Evolutionary conservation across 2,329 filamentous ascomycete genomes (phyloP).

Genomic region (Corniculantispora saksenae): DNA sequence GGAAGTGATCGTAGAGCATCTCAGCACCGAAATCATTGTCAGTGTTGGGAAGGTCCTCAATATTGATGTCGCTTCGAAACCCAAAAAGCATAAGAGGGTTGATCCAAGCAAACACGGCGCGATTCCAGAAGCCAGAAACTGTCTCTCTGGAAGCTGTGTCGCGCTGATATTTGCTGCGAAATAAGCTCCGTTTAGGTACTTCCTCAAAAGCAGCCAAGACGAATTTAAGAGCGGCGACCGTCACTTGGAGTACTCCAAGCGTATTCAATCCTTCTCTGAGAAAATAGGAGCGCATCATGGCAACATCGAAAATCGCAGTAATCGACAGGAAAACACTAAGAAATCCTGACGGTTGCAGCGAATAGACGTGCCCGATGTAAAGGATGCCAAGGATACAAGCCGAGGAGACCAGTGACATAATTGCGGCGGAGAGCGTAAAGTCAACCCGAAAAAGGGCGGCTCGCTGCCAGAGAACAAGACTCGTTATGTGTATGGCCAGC

Average conservation of each 20-base stretch:
- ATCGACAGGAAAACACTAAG: constrained; percentile 34
- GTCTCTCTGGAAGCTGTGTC: neutral
- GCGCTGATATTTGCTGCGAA: neutral
- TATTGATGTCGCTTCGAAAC: neutral
- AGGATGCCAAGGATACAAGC: constrained; percentile 25
- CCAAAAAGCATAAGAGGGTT: neutral
- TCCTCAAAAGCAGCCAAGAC: constrained; percentile 35
- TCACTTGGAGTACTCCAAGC: constrained; percentile 30
- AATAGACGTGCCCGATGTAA: constrained; percentile 34
- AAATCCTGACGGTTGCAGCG: constrained; percentile 34
- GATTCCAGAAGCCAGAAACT: constrained; percentile 7
- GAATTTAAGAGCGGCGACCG: constrained; percentile 29
- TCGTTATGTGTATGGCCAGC: neutral
- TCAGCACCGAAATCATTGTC: neutral
- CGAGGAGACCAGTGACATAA: neutral
- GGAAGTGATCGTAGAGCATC: neutral
- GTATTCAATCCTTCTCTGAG: constrained; percentile 26
- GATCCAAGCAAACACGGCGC: constrained; percentile 10
- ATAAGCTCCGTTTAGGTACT: constrained; percentile 27
- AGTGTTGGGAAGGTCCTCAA: neutral
- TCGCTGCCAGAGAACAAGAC: neutral
- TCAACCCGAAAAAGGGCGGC: neutral
- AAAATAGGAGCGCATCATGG: constrained; percentile 35
- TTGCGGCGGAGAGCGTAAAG: neutral
- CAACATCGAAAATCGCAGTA: constrained; percentile 35